phyloP scores from a whole-genome alignment of 495 filamentous ascomycete genomes.

The Hapsidospora chrysogenum region DNA sequence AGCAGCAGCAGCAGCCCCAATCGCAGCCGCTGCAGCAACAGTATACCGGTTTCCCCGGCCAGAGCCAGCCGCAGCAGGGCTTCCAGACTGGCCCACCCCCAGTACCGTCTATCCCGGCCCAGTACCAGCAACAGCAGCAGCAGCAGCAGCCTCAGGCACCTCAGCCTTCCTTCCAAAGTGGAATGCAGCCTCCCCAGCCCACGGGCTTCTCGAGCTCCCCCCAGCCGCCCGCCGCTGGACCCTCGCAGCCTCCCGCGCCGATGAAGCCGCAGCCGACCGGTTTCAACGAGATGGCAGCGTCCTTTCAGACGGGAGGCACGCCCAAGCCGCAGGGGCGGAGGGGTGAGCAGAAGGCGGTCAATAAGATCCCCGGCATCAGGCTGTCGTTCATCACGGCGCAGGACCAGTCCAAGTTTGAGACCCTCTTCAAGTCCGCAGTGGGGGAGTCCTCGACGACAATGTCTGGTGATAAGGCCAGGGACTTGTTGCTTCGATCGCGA shows the following conservation, averaged over 20 bases:
- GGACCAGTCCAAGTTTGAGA: slow-evolving; percentile 96
- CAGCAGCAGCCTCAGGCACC: slow-evolving; percentile 26
- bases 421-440: slow-evolving; percentile 90
- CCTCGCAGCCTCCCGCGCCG: slow-evolving; percentile 19
- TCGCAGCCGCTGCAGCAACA: slow-evolving; percentile 39
- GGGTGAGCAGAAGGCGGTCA: slow-evolving; percentile 16
- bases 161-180: slow-evolving; percentile 16
- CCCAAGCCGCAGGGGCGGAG: slow-evolving; percentile 33
- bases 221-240: slow-evolving; percentile 6
- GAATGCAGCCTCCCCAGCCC: slow-evolving; percentile 18
- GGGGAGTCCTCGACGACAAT: slow-evolving; percentile 69
- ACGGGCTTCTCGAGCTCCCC: slow-evolving; percentile 14
- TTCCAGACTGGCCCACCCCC: slow-evolving; percentile 33
- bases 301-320: slow-evolving; percentile 46
- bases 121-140: slow-evolving; percentile 30
- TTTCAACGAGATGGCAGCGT: slow-evolving; percentile 72
- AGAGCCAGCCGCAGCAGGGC: slow-evolving; percentile 23
- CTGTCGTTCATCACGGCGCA: slow-evolving; percentile 89
- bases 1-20: slow-evolving; percentile 31
- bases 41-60: slow-evolving; percentile 36
- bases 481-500: slow-evolving; percentile 75
- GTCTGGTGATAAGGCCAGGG: slow-evolving; percentile 80
- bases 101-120: slow-evolving; percentile 37
- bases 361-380: slow-evolving; percentile 85
- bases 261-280: slow-evolving; percentile 55